Conservation (phyloP, 177 flowering plant species). For the Tripterygium wilfordii region DNA sequence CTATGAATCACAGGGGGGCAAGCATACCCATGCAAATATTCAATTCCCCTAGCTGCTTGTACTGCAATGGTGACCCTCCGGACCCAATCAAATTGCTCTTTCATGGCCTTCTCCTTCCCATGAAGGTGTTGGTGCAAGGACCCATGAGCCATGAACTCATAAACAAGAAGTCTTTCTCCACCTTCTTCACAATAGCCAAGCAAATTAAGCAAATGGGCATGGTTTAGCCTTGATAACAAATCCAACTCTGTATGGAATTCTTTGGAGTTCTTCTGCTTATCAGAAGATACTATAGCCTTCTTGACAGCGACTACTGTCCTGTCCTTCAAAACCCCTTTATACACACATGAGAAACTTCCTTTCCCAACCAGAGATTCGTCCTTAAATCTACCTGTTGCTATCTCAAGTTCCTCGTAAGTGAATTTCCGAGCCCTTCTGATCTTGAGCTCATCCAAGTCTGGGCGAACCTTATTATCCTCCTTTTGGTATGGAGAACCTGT, state of each 20-base stretch:
- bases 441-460: conserved; percentile 74
- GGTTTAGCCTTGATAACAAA: conserved; percentile 81
- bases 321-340: conserved; percentile 74
- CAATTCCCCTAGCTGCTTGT: conserved; percentile 93
- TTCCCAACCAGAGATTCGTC: conserved; percentile 87
- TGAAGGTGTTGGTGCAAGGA: conserved; percentile 91
- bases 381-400: conserved; percentile 72
- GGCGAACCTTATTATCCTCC: conserved; percentile 45
- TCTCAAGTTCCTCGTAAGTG: conserved; percentile 79
- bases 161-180: conserved; percentile 88
- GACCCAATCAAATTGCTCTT: conserved; percentile 84
- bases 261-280: conserved; percentile 73
- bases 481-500: conserved; percentile 31
- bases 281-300: conserved; percentile 66
- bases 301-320: conserved; percentile 90
- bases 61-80: conserved; percentile 91
- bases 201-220: conserved; percentile 90
- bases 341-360: conserved; percentile 92
- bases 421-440: conserved; percentile 71
- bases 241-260: conserved; percentile 90
- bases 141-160: conserved; percentile 98
- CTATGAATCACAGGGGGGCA: conserved; percentile 96
- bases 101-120: conserved; percentile 52
- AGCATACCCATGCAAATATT: conserved; percentile 94
- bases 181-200: conserved; percentile 98